A percentile compares a stretch with the other conserved stretches of the same genome.
Evolutionary conservation across 1,284 basidiomycete species (phyloP).

Genomic region (Termitomyces sp.): DNA sequence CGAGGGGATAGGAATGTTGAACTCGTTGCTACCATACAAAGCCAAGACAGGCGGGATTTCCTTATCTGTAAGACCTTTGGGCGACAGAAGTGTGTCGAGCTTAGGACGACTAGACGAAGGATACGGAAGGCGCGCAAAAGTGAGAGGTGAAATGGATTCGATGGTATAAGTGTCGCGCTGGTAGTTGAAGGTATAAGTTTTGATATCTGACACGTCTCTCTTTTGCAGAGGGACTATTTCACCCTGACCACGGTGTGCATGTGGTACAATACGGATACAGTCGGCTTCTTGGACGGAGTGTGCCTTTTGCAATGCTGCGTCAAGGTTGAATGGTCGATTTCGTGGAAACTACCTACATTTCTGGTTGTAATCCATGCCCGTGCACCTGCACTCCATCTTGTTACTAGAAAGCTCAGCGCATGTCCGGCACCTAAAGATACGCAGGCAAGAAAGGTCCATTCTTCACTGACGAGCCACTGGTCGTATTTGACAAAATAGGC

Average conservation of each 20-base stretch:
- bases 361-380: conserved; percentile 76
- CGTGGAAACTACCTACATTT: conserved; percentile 36
- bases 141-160: conserved; percentile 48
- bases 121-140: conserved; percentile 85
- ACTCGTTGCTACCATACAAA: conserved; percentile 88
- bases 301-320: conserved; percentile 39
- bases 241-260: conserved; percentile 83
- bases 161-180: conserved; percentile 94
- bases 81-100: conserved; percentile 62
- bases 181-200: conserved; percentile 87
- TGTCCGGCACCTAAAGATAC: conserved; percentile 83
- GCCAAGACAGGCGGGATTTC: conserved; percentile 45
- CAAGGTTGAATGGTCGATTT: not conserved
- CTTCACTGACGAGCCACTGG: conserved; percentile 87
- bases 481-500: conserved; percentile 91
- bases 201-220: conserved; percentile 49
- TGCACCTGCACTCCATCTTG: conserved; percentile 84
- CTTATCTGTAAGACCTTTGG: conserved; percentile 39
- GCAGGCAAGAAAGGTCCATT: conserved; percentile 94
- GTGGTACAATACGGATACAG: conserved; percentile 82
- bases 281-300: conserved; percentile 67
- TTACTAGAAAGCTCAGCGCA: conserved; percentile 89
- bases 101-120: conserved; percentile 76
- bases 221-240: conserved; percentile 82
- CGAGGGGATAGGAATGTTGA: conserved; percentile 91